These are phyloP conservation scores for Penicillium paradoxum DNA, from an alignment of 495 filamentous ascomycete genomes.

Conservation along the genomic window DNA sequence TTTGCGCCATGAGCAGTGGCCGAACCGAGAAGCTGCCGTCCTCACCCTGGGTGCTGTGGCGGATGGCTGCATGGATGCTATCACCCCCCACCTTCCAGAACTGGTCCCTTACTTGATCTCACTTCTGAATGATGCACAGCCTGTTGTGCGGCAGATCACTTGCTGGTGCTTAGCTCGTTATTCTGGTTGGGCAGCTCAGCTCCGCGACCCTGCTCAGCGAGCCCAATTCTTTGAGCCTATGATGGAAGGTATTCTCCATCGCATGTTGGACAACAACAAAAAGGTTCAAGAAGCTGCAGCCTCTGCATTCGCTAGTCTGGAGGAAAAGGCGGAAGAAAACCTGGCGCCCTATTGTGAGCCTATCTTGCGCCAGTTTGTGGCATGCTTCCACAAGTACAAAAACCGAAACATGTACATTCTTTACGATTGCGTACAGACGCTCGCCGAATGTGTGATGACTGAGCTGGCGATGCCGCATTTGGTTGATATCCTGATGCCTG, in stretches of 20 bases:
- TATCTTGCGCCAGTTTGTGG: constrained; percentile 88
- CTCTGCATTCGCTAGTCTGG: constrained; percentile 92
- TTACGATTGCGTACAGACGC: constrained; percentile 96
- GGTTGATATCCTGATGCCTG: constrained; percentile 86
- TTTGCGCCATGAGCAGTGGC: constrained; percentile 83
- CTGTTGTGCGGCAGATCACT: constrained; percentile 94
- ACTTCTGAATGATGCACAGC: constrained; percentile 75
- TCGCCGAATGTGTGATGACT: constrained; percentile 85
- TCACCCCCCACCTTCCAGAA: constrained; percentile 86
- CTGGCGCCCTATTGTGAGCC: constrained; percentile 80
- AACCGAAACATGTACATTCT: constrained; percentile 98
- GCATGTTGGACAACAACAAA: constrained; percentile 97
- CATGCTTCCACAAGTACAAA: constrained; percentile 92
- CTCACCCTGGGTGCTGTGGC: constrained; percentile 92
- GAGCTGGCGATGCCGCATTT: constrained; percentile 72
- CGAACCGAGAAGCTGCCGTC: constrained; percentile 88
- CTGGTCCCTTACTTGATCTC: constrained; percentile 88
- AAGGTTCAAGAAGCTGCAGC: constrained; percentile 95
- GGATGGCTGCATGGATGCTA: constrained; percentile 86
- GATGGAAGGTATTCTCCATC: constrained; percentile 92
- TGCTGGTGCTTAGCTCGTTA: constrained; percentile 97
- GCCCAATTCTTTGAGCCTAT: constrained; percentile 85
- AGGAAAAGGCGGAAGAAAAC: constrained; percentile 81
- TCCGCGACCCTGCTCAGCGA: constrained; percentile 59
- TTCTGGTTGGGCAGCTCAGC: constrained; percentile 84